Base-by-base conservation (phyloP, 2,329 filamentous ascomycete genomes). In the Pseudonectria buxi region DNA sequence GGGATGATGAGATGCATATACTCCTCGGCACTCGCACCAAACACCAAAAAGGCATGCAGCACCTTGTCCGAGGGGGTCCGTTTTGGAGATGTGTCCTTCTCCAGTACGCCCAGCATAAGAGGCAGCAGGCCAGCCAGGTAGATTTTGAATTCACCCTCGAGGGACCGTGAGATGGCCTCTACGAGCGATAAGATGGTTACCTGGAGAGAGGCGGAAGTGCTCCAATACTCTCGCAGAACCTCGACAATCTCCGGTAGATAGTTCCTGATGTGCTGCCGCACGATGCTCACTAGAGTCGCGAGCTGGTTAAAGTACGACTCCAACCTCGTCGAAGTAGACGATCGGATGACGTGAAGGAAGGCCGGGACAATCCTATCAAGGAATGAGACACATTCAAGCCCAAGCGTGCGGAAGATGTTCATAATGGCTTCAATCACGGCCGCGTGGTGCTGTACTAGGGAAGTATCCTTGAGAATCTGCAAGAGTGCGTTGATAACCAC, bases 1-100 rank as follows among this genome's bases (percentile, higher is more conserved):
- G 92, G 92, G 33, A 98, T 86, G 47, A 99, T 96, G 34, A 98
- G 72, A 58, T 98, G 92, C 92, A 98, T 98, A 59, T 98, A 98
- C 58, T 98, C 92, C 58, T 98, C 92, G 10, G 85, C 86, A 54
- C 89, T 96, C 0, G 89, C 83, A 1, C 94, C 94, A 57, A 98
- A 98, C 1, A 98, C 86, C 18, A 98, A 67, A 60, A 99, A 95
- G 0, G 90, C 89, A 56, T 96, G 92, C 15, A 99, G 70, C 4
- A 98, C 89, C 49, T 83, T 83, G 57, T 95, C 88, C 0, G 89
- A 94, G 3, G 88, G 83, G 11, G 78, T 73, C n/a, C 87, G 76
- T 53, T 86, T 83, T 2, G 74, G 67, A 1, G 83, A 83, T 7
- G 68, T 72, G 55, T 98, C 92, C 45, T 88, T 85, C 47, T 98